Evolutionary conservation across 768 basidiomycete species (phyloP), one percentile per base, ranked within the genome.

Genomic region (Cystobasidium onofrii): DNA sequence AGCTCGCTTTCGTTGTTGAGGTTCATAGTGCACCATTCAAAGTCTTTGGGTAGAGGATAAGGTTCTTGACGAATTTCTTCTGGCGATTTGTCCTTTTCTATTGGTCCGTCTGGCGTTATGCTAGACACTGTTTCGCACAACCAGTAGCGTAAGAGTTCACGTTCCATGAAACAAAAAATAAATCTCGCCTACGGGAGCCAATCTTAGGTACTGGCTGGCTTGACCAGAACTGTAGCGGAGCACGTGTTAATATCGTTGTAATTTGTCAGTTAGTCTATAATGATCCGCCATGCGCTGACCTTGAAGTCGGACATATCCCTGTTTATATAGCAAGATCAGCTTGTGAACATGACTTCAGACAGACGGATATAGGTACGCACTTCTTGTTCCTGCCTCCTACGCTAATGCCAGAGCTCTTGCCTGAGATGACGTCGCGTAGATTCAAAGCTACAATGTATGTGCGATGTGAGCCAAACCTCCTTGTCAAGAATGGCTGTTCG

Each of bases 201-300:
- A 87, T 82, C 79, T 93, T 91, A n/a, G 92, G 90, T 7, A 99
- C 96, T 1, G 96, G 96, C 81, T 99, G 96, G 6, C 95, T 98
- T 39, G 84, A 87, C 96, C 96, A 98, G 82, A 99, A 99, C 69
- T 71, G 31, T 31, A 50, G 1, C 12, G 46, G 3, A 20, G 46
- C 46, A 50, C 46, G 46, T 50, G 46, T 50, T 20, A 50, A 50
- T 50, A 4, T 50, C 20, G 46, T 20, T 78, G 34, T 27, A 29
- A 13, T 18, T 27, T 75, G 69, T 71, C 64, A 31, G 17, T 27
- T 7, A 76, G 33, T 7, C 27, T n/a, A 36, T 64, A 57, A 44
- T 62, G 50, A 54, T 64, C 73, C 39, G 39, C 39, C 39, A 39
- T 36, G 74, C 57, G 60, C 27, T 62, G 65, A 77, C 6, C 64